A percentile compares a stretch with the other conserved stretches of the same genome.
Conservation (phyloP, 805 yeast species). For the Candida gorgasii region DNA sequence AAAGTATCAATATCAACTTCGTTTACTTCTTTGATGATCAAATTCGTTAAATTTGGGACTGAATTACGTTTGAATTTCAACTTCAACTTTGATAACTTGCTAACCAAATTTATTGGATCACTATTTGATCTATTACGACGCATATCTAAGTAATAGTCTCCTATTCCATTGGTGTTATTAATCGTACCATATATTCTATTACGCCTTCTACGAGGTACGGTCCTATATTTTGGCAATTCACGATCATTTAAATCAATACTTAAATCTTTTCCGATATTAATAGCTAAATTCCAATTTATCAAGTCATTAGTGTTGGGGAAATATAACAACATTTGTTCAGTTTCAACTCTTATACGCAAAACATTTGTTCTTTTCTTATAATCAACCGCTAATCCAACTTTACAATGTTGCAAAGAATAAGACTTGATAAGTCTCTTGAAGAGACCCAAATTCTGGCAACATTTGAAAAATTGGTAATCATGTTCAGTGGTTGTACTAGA, state of each 20-base stretch:
- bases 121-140: slow-evolving; percentile 18
- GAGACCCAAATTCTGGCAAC: slow-evolving; percentile 24
- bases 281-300: slow-evolving; percentile 74
- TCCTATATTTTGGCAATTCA: slow-evolving; percentile 71
- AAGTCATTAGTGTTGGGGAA: slow-evolving; percentile 63
- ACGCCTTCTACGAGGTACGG: slow-evolving; percentile 77
- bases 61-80: slow-evolving; percentile 18
- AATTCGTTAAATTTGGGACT: slow-evolving; percentile 7
- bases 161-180: not conserved
- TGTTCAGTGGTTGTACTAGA: slow-evolving; percentile 24
- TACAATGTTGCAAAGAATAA: slow-evolving; percentile 81
- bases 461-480: slow-evolving; percentile 30
- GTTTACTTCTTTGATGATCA: slow-evolving; percentile 6
- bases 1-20: slow-evolving; percentile 11
- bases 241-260: slow-evolving; percentile 74
- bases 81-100: slow-evolving; percentile 24
- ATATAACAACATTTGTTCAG: slow-evolving; percentile 74
- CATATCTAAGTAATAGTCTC: not conserved
- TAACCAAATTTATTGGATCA: slow-evolving; percentile 22
- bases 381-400: slow-evolving; percentile 82
- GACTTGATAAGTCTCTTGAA: slow-evolving; percentile 50
- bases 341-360: slow-evolving; percentile 75
- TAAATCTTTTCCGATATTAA: slow-evolving; percentile 76
- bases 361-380: slow-evolving; percentile 70
- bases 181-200: slow-evolving; percentile 22